A percentile compares a stretch with the other conserved stretches of the same genome.
These are phyloP conservation scores for Penicillium sp. DNA, from an alignment of 2,329 filamentous ascomycete genomes.

Conservation along the genomic window DNA sequence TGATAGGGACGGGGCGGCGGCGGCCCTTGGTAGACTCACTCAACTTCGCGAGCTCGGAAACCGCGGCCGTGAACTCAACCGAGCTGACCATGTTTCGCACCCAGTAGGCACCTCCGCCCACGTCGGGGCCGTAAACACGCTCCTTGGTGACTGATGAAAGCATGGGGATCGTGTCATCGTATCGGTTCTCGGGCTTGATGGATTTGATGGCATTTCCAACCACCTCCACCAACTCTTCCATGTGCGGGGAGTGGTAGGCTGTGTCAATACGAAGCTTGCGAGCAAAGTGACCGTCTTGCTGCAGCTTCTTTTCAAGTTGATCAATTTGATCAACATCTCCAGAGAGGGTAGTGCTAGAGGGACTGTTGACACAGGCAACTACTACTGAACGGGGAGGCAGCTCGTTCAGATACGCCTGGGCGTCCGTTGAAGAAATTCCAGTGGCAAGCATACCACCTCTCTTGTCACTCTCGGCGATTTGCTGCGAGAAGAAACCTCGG, in stretches of 20 bases:
- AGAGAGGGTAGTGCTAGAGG: slow-evolving; percentile 55
- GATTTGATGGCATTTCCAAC: slow-evolving; percentile 14
- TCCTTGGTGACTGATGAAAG: slow-evolving; percentile 29
- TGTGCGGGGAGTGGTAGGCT: slow-evolving; percentile 29
- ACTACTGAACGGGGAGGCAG: slow-evolving; percentile 12
- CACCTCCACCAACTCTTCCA: slow-evolving; percentile 19
- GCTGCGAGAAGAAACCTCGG: slow-evolving; percentile 21
- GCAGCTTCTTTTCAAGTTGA: slow-evolving; percentile 48
- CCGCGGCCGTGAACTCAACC: slow-evolving; percentile 25
- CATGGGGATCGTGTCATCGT: slow-evolving; percentile 15
- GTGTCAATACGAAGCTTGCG: slow-evolving; percentile 22
- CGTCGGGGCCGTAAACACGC: slow-evolving; percentile 13
- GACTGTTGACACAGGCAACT: slow-evolving; percentile 53
- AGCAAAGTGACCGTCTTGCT: slow-evolving; percentile 26
- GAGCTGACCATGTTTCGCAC: slow-evolving; percentile 26
- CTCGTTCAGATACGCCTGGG: slow-evolving; percentile 16
- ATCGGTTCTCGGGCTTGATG: slow-evolving; percentile 15
- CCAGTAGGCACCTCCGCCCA: slow-evolving; percentile 25
- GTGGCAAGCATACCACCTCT: slow-evolving; percentile 35
- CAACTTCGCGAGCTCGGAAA: slow-evolving; percentile 15
- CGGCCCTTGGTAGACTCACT: slow-evolving; percentile 16
- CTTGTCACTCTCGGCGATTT: slow-evolving; percentile 10
- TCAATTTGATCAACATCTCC: slow-evolving; percentile 53
- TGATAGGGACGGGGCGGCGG: slow-evolving; percentile 14
- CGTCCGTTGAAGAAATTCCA: slow-evolving; percentile 17